Base-by-base conservation (phyloP, 2,329 filamentous ascomycete genomes). In the Tolypocladium inflatum region DNA sequence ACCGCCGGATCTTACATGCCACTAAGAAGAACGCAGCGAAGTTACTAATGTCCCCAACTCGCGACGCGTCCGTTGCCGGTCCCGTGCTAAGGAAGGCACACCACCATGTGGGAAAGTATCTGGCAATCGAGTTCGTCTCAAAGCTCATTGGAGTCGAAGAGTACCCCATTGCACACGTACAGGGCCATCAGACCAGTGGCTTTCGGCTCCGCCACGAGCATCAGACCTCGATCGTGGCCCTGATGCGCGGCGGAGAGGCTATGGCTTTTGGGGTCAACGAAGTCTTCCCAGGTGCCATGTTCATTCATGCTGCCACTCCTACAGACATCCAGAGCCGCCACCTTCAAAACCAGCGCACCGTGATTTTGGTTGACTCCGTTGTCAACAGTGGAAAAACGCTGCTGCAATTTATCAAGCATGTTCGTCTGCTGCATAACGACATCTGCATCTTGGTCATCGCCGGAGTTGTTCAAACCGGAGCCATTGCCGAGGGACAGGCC, bases 201-300 rank as follows among this genome's bases (percentile, higher is more conserved):
- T 71, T 79, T 63, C 74, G 70, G 9, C 70, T 87, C 2, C 58
- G 50, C 0, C 33, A 78, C 56, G 82, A 87, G 64, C 9, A 69
- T 1, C 56, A 70, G 10, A 86, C 81, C 0, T 58, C 74, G 1
- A 85, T 88, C 53, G 70, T 86, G 0, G 74, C 83, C 0, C 61
- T 87, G n/a, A 87, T 87, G 83, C 80, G 82, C 10, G 82, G 80
- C 2, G 84, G 83, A 10, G 82, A 86, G 61, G 75, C 83, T 0
- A 83, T 88, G 79, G 84, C 84, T 0, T 66, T 78, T 1, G 83
- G 83, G 0, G 72, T 88, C 52, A 81, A 68, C 61, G 74, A 82
- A 0, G 79, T 71, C 0, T 78, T 87, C 6, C 79, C 78, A 0
- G 59, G 58, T 0, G 80, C 82, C 4, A 75, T 71, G 65, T 83